Percentiles rank a stretch among this genome's conserved stretches.
Conservation (phyloP, 2,329 filamentous ascomycete genomes). For the Aspergillus pseudotamarii region DNA sequence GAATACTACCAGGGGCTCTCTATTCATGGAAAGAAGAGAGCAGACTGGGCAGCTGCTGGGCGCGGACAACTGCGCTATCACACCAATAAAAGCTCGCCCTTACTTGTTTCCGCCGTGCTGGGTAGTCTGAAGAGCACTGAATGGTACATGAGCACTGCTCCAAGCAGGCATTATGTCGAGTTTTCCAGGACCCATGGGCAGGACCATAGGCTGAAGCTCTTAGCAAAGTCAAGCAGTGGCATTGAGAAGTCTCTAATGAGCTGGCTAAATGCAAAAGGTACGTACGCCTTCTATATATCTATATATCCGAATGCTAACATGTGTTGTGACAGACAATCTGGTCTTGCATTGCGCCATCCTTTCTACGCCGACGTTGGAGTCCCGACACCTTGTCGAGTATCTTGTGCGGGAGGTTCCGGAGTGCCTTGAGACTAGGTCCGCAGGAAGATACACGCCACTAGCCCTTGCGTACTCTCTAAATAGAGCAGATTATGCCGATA, state of each 20-base stretch:
- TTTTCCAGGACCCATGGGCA: conserved; percentile 66
- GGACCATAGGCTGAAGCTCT: conserved; percentile 64
- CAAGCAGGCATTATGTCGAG: conserved; percentile 67
- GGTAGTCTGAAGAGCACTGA: conserved; percentile 69
- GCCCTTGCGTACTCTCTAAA: conserved; percentile 63
- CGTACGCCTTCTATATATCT: conserved; percentile 33
- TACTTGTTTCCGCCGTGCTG: conserved; percentile 35
- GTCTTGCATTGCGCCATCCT: conserved; percentile 69
- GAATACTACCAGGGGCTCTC: conserved; percentile 76
- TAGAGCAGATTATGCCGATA: conserved; percentile 45
- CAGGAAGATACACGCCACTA: conserved; percentile 61
- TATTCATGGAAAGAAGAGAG: conserved; percentile 72
- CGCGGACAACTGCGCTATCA: conserved; percentile 32
- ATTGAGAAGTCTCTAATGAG: conserved; percentile 13
- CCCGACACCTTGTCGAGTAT: conserved; percentile 64
- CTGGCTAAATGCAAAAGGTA: conserved; percentile 51
- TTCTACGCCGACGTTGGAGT: conserved; percentile 43
- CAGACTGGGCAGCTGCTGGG: conserved; percentile 72
- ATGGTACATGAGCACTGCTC: conserved; percentile 75
- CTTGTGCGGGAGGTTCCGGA: conserved; percentile 65
- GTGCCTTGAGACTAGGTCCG: conserved; percentile 61
- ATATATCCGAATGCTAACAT: no score
- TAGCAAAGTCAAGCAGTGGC: conserved; percentile 52
- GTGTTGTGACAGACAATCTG: conserved; percentile 41
- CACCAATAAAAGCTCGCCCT: conserved; percentile 24